Percentiles rank a stretch among this genome's conserved stretches.
Evolutionary conservation across 2,329 filamentous ascomycete species (phyloP).

Genomic region (Laburnicola sp.): DNA sequence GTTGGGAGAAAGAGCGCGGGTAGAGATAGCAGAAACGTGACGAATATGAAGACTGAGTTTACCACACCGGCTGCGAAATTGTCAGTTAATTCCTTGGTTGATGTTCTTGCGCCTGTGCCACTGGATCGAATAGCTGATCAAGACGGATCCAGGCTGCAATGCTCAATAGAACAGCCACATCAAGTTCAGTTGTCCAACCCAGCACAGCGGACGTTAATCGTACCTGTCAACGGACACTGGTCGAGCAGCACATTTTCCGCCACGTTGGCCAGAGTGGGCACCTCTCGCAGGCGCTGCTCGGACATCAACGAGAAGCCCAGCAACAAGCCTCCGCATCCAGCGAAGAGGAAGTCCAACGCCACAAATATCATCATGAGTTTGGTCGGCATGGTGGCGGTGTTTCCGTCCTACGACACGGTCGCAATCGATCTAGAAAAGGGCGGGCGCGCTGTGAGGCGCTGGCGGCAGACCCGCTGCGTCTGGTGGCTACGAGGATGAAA

Average conservation of each 20-base stretch:
- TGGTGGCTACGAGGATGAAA: constrained; percentile 16
- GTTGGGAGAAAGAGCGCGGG: constrained; percentile 71
- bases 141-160: neutral
- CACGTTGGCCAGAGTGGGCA: constrained; percentile 54
- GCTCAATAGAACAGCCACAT: neutral
- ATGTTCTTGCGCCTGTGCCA: constrained; percentile 1
- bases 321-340: constrained; percentile 55
- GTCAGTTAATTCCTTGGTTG: constrained; percentile 22
- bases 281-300: constrained; percentile 47
- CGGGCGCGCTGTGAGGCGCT: neutral
- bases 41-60: constrained; percentile 72
- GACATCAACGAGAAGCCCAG: constrained; percentile 58
- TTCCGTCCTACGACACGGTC: constrained; percentile 15
- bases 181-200: neutral
- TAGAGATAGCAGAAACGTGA: constrained; percentile 69
- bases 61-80: constrained; percentile 63
- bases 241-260: constrained; percentile 56
- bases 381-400: constrained; percentile 51
- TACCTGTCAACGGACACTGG: constrained; percentile 59
- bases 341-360: constrained; percentile 56
- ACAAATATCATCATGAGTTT: constrained; percentile 58
- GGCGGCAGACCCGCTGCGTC: neutral
- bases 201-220: constrained; percentile 28
- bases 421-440: constrained; percentile 3
- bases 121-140: neutral